These are phyloP conservation scores for Anaeromyces robustus DNA, from an alignment of 192 early-diverging fungal genomes.

Conservation along the genomic window DNA sequence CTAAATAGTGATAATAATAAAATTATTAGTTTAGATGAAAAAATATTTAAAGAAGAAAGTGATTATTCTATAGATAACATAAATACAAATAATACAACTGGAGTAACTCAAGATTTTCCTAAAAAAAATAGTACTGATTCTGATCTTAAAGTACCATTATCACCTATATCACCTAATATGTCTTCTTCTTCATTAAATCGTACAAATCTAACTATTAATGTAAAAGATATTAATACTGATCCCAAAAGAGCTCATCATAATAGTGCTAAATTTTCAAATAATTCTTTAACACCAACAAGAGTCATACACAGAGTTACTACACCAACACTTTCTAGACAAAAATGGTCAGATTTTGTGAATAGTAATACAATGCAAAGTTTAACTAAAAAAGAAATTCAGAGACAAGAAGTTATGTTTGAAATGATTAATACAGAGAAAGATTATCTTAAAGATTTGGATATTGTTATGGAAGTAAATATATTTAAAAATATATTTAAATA, in stretches of 20 bases:
- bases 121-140: not conserved
- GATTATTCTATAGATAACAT: not conserved
- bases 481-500: too few species aligned
- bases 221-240: not conserved
- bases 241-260: not conserved
- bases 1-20: not conserved
- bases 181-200: not conserved
- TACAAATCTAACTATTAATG: not conserved
- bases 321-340: not conserved
- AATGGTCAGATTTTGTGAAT: not conserved
- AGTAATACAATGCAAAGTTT: not conserved
- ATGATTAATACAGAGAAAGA: conserved; percentile 80
- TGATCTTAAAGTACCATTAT: too few species aligned
- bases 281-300: not conserved
- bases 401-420: conserved; percentile 94
- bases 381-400: conserved; percentile 54
- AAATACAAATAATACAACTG: not conserved
- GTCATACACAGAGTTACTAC: not conserved
- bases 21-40: not conserved
- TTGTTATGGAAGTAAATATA: conserved; percentile 51
- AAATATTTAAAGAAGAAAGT: not conserved
- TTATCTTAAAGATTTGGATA: conserved; percentile 74
- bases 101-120: not conserved
- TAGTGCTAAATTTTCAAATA: not conserved
- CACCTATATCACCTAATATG: too few species aligned